Evolutionary conservation across 805 yeast genomes (phyloP).

Genomic region (Saccharomycopsis sp.): DNA sequence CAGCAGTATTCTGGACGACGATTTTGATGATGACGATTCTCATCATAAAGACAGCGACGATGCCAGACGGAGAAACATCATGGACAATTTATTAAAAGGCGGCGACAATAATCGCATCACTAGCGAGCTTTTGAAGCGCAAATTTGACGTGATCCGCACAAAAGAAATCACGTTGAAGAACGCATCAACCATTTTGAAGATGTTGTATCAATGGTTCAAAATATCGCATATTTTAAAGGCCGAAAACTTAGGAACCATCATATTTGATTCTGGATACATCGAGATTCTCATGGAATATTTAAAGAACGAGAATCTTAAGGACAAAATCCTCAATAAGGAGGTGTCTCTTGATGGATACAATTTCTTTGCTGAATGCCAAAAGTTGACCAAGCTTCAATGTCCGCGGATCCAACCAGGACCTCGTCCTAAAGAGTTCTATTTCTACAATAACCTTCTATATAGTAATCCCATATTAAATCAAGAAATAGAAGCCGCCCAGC

Average conservation of each 20-base stretch:
- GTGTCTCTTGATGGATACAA: constrained; percentile 20
- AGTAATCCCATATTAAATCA: constrained; percentile 13
- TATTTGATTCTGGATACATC: constrained; percentile 67
- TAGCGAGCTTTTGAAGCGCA: constrained; percentile 24
- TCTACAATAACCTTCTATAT: constrained; percentile 17
- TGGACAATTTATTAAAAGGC: constrained; percentile 21
- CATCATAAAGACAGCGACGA: constrained; percentile 10
- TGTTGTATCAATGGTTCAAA: constrained; percentile 72
- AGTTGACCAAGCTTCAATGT: not conserved
- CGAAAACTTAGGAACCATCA: constrained; percentile 62
- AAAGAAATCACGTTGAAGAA: constrained; percentile 60
- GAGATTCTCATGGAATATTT: constrained; percentile 23
- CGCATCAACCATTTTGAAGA: constrained; percentile 43
- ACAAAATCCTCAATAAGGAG: constrained; percentile 28
- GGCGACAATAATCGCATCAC: constrained; percentile 11
- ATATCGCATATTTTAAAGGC: constrained; percentile 69
- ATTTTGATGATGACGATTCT: not conserved
- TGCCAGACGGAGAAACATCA: constrained; percentile 17
- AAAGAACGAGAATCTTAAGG: constrained; percentile 25
- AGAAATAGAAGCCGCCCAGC: constrained; percentile 8
- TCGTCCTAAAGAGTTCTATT: constrained; percentile 8
- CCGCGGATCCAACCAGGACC: not conserved
- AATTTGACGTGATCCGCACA: constrained; percentile 49
- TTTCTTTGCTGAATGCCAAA: constrained; percentile 23
- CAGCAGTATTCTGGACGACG: not conserved